phyloP scores from a whole-genome alignment of 257 asterid species.

The Rubia yunnanensis region DNA sequence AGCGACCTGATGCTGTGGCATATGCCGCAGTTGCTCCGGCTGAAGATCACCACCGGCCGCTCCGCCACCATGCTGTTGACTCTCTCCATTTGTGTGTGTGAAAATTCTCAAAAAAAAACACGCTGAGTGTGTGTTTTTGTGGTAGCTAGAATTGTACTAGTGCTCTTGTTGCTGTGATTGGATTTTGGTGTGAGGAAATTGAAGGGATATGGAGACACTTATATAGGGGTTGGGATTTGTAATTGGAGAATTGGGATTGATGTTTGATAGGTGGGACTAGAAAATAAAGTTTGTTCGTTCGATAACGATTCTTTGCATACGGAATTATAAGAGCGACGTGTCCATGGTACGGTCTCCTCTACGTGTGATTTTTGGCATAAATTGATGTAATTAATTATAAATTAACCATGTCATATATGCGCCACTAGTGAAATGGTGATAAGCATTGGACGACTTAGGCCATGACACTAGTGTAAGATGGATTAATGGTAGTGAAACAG shows the following conservation, averaged over 20 bases:
- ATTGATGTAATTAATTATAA: neutral
- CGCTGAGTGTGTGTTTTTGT: neutral
- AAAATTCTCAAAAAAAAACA: neutral
- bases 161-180: neutral
- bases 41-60: conserved; percentile 68
- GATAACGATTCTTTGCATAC: conserved; percentile 66
- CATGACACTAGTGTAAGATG: no score
- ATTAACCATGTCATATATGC: no score
- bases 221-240: conserved; percentile 20
- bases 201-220: conserved; percentile 23
- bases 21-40: conserved; percentile 64
- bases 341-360: conserved; percentile 21
- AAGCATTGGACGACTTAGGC: no score
- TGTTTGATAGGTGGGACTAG: conserved; percentile 10
- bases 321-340: conserved; percentile 31
- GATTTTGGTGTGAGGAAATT: conserved; percentile 34
- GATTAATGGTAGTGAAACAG: no score
- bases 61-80: conserved; percentile 55
- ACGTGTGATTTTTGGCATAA: neutral
- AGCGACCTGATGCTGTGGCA: conserved; percentile 60
- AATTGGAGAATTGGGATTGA: conserved; percentile 5
- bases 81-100: conserved; percentile 37
- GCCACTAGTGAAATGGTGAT: no score
- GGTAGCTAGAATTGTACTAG: no score
- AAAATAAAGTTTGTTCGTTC: conserved; percentile 14